Evolutionary conservation across 139 green algal genomes (phyloP), one percentile per base, ranked within the genome.

Genomic region (Nannochloris sp.): DNA sequence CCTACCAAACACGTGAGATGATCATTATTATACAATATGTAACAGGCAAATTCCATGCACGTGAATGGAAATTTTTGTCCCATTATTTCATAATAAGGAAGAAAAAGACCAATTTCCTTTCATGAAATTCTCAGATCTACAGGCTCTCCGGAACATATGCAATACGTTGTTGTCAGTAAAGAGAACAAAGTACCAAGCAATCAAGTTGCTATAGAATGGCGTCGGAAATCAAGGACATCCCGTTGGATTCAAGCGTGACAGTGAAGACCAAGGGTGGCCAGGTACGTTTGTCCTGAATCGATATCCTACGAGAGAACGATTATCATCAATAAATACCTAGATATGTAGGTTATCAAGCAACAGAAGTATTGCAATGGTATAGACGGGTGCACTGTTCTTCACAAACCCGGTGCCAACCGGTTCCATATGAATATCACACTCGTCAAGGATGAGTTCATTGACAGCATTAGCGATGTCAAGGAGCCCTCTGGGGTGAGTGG

Each of bases 361-460:
- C 37, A 62, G 19, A 51, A 81, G n/a, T 76, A 78, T 78, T 71
- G 70, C 10, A 66, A 59, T 23, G 70, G 73, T 36, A n/a, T 43
- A 10, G 36, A 54, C 57, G 60, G 56, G 64, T 16, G 36, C 54
- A 31, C 81, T 21, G 27, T 74, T 21, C 44, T 82, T 29, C 37
- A 44, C 18, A 62, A 74, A 25, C 57, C 56, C 0, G 71, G 75
- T 27, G 64, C 46, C 10, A 81, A 68, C 4, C 75, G 67, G 9
- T 82, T 81, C 48, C 73, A 82, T 58, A 59, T 49, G 55, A 62
- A 67, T n/a, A 36, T 80, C 31, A 67, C 48, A 5, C 14, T 80
- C 10, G 43, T 80, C 15, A 75, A 67, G 31, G 21, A 23, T 8
- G 11, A 34, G 3, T 57, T 51, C 21, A 48, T 78, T 8, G 31